Evolutionary conservation across 1,284 basidiomycete genomes (phyloP).

Genomic region (Rhodotorula mucilaginosa): DNA sequence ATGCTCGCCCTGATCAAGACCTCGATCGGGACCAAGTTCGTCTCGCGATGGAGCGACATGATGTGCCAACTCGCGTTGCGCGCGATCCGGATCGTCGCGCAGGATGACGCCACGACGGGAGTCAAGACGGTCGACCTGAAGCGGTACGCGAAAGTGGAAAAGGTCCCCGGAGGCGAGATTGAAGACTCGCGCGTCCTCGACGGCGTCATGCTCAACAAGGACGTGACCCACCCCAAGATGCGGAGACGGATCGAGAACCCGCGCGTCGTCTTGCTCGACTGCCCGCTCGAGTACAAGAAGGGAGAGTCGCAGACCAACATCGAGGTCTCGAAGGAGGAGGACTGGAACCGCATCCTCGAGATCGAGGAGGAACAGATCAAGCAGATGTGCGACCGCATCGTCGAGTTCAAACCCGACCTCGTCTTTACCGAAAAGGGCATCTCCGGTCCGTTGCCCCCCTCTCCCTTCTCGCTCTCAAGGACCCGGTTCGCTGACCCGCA

Average conservation of each 20-base stretch:
- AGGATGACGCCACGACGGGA: conserved; percentile 56
- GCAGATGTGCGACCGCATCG: conserved; percentile 76
- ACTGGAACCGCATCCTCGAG: conserved; percentile 89
- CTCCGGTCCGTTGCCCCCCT: conserved; percentile 61
- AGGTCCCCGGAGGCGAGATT: conserved; percentile 95
- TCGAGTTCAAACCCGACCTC: conserved; percentile 93
- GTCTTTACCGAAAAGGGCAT: conserved; percentile 97
- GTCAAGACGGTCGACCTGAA: conserved; percentile 91
- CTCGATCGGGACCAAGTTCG: conserved; percentile 99
- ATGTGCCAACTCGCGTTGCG: conserved; percentile 95
- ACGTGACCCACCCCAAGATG: conserved; percentile 98
- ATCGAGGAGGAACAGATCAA: conserved; percentile 99
- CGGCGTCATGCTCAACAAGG: conserved; percentile 98
- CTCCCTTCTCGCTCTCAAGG: neutral
- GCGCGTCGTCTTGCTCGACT: conserved; percentile 86
- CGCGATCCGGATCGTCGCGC: conserved; percentile 72
- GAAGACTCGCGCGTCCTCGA: conserved; percentile 84
- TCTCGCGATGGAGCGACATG: conserved; percentile 90
- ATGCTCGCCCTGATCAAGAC: conserved; percentile 98
- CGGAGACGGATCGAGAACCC: conserved; percentile 86
- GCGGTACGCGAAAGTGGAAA: conserved; percentile 95
- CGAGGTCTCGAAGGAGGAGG: conserved; percentile 90
- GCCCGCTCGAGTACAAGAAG: conserved; percentile 98
- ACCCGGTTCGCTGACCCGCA: too few relatives aligned
- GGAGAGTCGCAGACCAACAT: conserved; percentile 98